Percentiles rank a stretch among this genome's conserved stretches.
These are phyloP conservation scores for Lasiosphaeria ovina DNA, from an alignment of 495 filamentous ascomycete species.

Conservation along the genomic window DNA sequence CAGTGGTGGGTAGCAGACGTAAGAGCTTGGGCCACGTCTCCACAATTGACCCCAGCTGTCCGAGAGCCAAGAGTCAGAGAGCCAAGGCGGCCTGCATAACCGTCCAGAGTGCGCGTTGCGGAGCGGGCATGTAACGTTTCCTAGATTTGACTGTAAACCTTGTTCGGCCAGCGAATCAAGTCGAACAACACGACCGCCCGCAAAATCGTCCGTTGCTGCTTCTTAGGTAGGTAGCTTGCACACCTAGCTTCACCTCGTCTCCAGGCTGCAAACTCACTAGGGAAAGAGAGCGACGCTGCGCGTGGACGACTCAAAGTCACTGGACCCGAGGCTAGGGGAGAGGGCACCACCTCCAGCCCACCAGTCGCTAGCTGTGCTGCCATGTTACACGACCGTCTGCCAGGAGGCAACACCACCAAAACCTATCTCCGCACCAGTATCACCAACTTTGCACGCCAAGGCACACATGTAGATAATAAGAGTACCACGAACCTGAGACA, in stretches of 20 bases:
- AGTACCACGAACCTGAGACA: background rate
- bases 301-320: no score
- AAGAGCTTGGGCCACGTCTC: background rate
- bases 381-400: background rate
- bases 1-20: background rate
- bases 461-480: background rate
- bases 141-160: slow-evolving; percentile 1
- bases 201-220: no score
- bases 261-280: no score
- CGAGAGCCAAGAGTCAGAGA: background rate
- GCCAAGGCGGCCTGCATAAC: slow-evolving; percentile 15
- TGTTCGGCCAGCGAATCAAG: background rate
- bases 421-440: no score
- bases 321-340: no score
- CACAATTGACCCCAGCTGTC: background rate
- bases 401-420: background rate
- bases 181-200: no score
- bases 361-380: no score
- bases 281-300: no score
- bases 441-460: no score
- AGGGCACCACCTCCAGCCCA: no score
- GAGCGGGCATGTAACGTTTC: slow-evolving; percentile 20
- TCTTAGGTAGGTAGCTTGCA: no score
- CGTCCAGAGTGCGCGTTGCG: slow-evolving; percentile 14
- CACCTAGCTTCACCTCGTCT: no score